A percentile compares a stretch with the other conserved stretches of the same genome.
Conservation (phyloP, 73 alveolate genomes). For the Effrenium voratum region DNA sequence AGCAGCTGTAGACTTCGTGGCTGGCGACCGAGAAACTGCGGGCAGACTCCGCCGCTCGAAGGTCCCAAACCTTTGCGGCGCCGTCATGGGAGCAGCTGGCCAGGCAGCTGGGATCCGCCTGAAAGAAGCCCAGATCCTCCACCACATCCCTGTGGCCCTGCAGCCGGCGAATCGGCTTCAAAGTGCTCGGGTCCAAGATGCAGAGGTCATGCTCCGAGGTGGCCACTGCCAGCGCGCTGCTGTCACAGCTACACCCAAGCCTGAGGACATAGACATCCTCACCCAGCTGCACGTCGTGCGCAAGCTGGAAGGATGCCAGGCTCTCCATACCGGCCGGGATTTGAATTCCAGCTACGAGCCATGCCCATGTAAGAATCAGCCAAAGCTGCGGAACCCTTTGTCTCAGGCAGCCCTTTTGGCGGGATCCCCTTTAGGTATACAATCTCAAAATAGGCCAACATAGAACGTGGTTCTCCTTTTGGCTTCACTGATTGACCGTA, state of each 20-base stretch:
- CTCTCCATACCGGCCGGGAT: no score
- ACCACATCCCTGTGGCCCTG: conserved; percentile 26
- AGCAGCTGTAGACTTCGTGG: conserved; percentile 88
- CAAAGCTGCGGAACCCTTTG: no score
- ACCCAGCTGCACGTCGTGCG: not conserved
- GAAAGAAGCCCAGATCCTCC: conserved; percentile 48
- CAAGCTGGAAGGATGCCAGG: no score
- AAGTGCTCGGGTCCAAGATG: conserved; percentile 30
- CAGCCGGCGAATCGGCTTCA: conserved; percentile 78
- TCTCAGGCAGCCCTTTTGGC: no score
- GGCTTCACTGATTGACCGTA: no score
- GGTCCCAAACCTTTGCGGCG: conserved; percentile 81
- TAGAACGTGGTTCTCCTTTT: no score
- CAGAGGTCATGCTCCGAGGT: conserved; percentile 73
- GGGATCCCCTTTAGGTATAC: no score
- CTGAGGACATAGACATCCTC: conserved; percentile 69
- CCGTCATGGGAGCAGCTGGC: conserved; percentile 88
- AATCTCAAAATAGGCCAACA: no score
- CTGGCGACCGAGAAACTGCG: conserved; percentile 51
- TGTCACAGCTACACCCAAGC: conserved; percentile 69
- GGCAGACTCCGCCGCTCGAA: conserved; percentile 18
- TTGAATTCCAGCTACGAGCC: no score
- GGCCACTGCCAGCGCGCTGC: conserved; percentile 74
- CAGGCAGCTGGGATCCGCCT: conserved; percentile 63
- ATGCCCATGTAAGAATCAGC: no score